Evolutionary conservation across 1,139 yeast genomes (phyloP), one percentile per base, ranked within the genome.

Genomic region (Zhuliangozyma blackwelliae): DNA sequence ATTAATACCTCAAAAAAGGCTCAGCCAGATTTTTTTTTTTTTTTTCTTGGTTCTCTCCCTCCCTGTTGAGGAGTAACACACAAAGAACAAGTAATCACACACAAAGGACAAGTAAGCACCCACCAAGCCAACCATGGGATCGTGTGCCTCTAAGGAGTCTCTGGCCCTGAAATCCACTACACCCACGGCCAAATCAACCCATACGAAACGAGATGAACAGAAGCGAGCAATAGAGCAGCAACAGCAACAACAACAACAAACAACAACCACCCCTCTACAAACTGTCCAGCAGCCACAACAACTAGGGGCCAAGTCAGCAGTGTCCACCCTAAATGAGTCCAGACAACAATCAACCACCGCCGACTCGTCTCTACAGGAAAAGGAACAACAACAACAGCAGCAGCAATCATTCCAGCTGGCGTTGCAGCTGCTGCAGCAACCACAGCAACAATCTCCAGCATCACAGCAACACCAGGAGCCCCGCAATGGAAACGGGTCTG

Each of bases 141-240:
- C 44, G 11, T 47, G 51, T 34, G 35, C 47, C 22, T 47, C 51
- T 11, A 46, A 45, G 27, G 34, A 43, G 11, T 19, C 38, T 6
- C 27, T 9, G 9, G 23, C 23, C 23, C 25, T 40, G 28, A 31
- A 35, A 22, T n/a, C 34, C 5, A 21, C 30, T 13, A 10, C 37
- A n/a, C 29, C 40, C 30, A 20, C 38, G 5, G 22, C 29, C 10
- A 38, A 28, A 25, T 20, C 38, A 4, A 42, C 46, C 7, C 41
- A 38, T 27, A 35, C 32, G 3, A 46, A 37, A 29, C 46, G 50
- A 25, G 45, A 46, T 33, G 39, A 44, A 21, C 49, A 46, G 28
- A 39, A 32, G 33, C 46, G 40, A 31, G 33, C 44, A 13, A 21
- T 45, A 22, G 31, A 38, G 25, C 34, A 16, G 11, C 32, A 29